Conservation (phyloP, 495 filamentous ascomycete species). For the Aspergillus saccharolyticus region DNA sequence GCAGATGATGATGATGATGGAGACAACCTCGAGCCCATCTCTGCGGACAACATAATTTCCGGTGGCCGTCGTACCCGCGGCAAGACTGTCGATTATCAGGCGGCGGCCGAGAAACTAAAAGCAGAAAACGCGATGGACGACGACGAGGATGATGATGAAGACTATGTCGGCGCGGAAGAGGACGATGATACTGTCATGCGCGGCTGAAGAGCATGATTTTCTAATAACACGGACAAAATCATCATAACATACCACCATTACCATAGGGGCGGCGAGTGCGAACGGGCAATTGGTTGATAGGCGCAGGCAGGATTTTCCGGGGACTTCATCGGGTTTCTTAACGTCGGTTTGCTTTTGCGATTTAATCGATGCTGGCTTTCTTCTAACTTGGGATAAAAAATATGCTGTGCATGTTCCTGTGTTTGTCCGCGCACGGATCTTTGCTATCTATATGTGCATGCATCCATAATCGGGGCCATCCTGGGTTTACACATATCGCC, state of each 20-base stretch:
- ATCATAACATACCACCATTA: background rate
- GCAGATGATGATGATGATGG: slow-evolving; percentile 61
- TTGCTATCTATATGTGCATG: background rate
- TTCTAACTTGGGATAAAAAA: background rate
- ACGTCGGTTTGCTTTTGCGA: background rate
- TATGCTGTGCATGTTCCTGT: background rate
- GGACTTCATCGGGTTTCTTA: slow-evolving; percentile 7
- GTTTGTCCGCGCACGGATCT: background rate
- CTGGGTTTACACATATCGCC: background rate
- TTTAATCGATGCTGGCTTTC: background rate
- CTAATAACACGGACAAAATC: slow-evolving; percentile 10
- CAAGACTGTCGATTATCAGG: slow-evolving; percentile 73
- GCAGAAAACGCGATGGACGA: slow-evolving; percentile 66
- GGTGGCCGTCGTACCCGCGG: slow-evolving; percentile 80
- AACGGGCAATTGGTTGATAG: slow-evolving; percentile 14
- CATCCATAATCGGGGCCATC: background rate
- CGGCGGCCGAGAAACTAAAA: slow-evolving; percentile 57
- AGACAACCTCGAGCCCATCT: slow-evolving; percentile 87
- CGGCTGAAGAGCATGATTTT: slow-evolving; percentile 25
- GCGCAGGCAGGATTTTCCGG: slow-evolving; percentile 15
- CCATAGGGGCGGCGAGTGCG: slow-evolving; percentile 14
- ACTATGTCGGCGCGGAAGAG: slow-evolving; percentile 41
- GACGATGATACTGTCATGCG: slow-evolving; percentile 41
- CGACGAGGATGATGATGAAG: slow-evolving; percentile 65
- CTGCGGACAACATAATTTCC: slow-evolving; percentile 76